A percentile compares a stretch with the other conserved stretches of the same genome.
Evolutionary conservation across 192 early-diverging fungal genomes (phyloP).

Genomic region (Backusella westeae): DNA sequence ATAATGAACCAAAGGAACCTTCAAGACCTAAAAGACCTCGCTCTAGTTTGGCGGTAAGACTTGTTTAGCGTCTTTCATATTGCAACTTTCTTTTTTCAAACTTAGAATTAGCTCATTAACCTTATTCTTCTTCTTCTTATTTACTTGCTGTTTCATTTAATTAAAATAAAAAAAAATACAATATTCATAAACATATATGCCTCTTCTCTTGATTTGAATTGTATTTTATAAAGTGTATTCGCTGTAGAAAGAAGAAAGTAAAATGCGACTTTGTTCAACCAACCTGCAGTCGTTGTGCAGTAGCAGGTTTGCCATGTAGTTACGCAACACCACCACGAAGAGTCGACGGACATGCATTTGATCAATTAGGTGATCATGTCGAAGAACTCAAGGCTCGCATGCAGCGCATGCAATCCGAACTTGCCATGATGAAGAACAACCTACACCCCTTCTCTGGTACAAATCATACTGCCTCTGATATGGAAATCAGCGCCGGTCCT

Average conservation of each 20-base stretch:
- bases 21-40: constrained; percentile 32
- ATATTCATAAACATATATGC: neutral
- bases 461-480: neutral
- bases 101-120: neutral
- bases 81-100: neutral
- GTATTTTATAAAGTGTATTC: constrained; percentile 32
- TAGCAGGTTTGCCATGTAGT: constrained; percentile 40
- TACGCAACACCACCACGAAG: constrained; percentile 40
- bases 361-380: constrained; percentile 41
- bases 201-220: neutral
- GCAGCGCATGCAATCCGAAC: constrained; percentile 41
- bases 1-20: constrained; percentile 15
- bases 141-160: neutral
- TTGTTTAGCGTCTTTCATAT: neutral
- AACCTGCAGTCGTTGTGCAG: constrained; percentile 30
- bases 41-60: constrained; percentile 35
- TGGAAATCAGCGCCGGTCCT: neutral
- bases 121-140: neutral
- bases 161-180: neutral
- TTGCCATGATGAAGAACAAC: constrained; percentile 40
- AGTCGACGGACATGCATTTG: constrained; percentile 43
- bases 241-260: constrained; percentile 42
- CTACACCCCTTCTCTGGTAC: constrained; percentile 32
- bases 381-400: constrained; percentile 42
- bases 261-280: constrained; percentile 43